Percentiles rank a stretch among this genome's conserved stretches.
phyloP scores from a whole-genome alignment of 2,329 filamentous ascomycete genomes.

The Escovopsis sp. region DNA sequence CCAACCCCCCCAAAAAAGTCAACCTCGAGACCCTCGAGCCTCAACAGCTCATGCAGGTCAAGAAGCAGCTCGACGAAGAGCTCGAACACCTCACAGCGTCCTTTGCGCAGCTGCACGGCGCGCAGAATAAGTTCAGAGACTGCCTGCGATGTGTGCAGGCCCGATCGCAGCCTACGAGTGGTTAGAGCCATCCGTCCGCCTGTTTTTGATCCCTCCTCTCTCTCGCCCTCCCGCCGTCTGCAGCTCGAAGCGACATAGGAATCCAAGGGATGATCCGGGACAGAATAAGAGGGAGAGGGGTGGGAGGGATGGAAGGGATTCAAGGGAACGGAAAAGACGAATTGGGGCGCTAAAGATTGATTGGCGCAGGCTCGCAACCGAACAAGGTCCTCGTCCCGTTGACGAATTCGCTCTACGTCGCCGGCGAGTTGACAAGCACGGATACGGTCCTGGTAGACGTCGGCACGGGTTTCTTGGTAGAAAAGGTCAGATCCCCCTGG shows the following conservation, averaged over 20 bases:
- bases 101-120: constrained; percentile 76
- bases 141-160: constrained; percentile 63
- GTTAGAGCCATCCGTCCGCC: constrained; percentile 9
- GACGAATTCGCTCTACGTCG: constrained; percentile 89
- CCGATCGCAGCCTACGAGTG: constrained; percentile 17
- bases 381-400: constrained; percentile 67
- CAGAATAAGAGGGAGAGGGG: too few relatives aligned
- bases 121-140: constrained; percentile 83
- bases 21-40: constrained; percentile 62
- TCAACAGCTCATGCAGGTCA: constrained; percentile 78
- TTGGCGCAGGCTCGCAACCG: constrained; percentile 24
- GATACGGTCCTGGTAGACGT: constrained; percentile 79
- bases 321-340: background rate
- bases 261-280: too few relatives aligned
- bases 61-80: constrained; percentile 92
- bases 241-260: too few relatives aligned
- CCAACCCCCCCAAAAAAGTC: constrained; percentile 17
- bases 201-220: too few relatives aligned
- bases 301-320: background rate
- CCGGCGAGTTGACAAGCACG: constrained; percentile 60
- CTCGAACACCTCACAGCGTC: constrained; percentile 86
- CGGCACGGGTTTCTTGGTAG: constrained; percentile 86
- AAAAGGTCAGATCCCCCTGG: constrained; percentile 48
- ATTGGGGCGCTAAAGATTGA: background rate
- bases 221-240: too few relatives aligned